Base-by-base conservation (phyloP, 2,329 filamentous ascomycete genomes). In the Nigrospora oryzae region DNA sequence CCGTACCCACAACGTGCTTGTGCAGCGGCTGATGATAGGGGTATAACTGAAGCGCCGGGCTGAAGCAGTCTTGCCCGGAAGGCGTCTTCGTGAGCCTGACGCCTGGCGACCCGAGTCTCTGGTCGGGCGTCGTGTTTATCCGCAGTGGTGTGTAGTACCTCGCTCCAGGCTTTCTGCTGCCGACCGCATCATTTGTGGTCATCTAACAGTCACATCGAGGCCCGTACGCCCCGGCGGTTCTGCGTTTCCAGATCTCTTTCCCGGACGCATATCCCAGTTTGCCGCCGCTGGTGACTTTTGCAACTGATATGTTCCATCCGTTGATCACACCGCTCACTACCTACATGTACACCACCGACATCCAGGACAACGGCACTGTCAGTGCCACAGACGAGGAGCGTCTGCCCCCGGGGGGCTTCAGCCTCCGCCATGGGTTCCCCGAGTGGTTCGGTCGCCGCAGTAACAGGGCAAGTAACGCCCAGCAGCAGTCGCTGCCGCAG, bases 231-330 rank as follows among this genome's bases (percentile, higher is more conserved):
- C 83, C 86, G 47, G 87, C 89, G 39, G 79, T 96, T 55, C 77
- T 97, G 50, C 86, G 90, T 56, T 95, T 97, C 66, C 84, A 93
- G 54, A 85, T 97, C 52, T 84, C 83, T 19, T 97, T 97, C 57
- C 87, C 90, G 33, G 74, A 84, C 49, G 75, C 77, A 35, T 96
- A 94, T 61, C 91, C 91, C 12, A 68, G 74, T 42, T 68, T 87
- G 16, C 87, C 91, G 42, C 93, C 93, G 11, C 73, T 90, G 15
- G 80, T 98, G 52, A 91, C 84, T 44, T 95, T 98, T 64, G 79
- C 81, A 38, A 94, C 88, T 54, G 91, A 97, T 61, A 84, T 97
- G 53, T 98, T 97, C 63, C 91, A 98, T 62, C 91, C 91, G 15
- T 74, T 98, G 36, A 83, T 97, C 53, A 89, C 90, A 8, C 90